Conservation (phyloP, 306 rosid species). For the Parietaria judaica region DNA sequence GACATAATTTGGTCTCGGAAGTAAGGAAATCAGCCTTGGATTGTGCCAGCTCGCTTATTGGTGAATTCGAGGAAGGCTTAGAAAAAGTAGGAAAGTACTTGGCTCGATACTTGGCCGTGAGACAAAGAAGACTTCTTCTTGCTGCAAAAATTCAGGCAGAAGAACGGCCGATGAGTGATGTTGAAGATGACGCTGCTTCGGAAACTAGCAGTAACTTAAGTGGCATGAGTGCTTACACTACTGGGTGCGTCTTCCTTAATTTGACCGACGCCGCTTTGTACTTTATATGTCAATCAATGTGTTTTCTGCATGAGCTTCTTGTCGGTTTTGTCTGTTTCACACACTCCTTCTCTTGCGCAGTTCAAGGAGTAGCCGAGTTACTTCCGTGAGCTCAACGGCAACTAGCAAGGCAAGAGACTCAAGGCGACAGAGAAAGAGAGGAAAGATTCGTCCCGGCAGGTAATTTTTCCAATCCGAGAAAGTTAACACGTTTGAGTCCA, state of each 20-base stretch:
- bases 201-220: constrained; percentile 95
- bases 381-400: constrained; percentile 52
- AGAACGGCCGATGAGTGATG: constrained; percentile 52
- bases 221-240: constrained; percentile 98
- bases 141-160: constrained; percentile 73
- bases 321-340: neutral
- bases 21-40: constrained; percentile 70
- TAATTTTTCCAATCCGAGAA: constrained; percentile 15
- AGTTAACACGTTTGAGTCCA: too few species aligned
- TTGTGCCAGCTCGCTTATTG: constrained; percentile 56
- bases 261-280: constrained; percentile 2
- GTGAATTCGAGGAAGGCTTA: constrained; percentile 78
- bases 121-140: constrained; percentile 92
- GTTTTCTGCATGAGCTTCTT: neutral
- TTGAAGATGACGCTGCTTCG: constrained; percentile 82
- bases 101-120: constrained; percentile 88
- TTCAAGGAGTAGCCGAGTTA: constrained; percentile 58
- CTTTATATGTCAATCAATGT: neutral
- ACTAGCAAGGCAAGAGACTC: constrained; percentile 75
- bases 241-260: constrained; percentile 47
- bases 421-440: constrained; percentile 84
- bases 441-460: constrained; percentile 98
- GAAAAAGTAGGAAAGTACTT: constrained; percentile 94
- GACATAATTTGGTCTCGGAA: constrained; percentile 52
- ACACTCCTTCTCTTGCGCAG: constrained; percentile 37